A percentile compares a stretch with the other conserved stretches of the same genome.
Evolutionary conservation across 1,284 basidiomycete species (phyloP).

Genomic region (Kalmanozyma brasiliensis): DNA sequence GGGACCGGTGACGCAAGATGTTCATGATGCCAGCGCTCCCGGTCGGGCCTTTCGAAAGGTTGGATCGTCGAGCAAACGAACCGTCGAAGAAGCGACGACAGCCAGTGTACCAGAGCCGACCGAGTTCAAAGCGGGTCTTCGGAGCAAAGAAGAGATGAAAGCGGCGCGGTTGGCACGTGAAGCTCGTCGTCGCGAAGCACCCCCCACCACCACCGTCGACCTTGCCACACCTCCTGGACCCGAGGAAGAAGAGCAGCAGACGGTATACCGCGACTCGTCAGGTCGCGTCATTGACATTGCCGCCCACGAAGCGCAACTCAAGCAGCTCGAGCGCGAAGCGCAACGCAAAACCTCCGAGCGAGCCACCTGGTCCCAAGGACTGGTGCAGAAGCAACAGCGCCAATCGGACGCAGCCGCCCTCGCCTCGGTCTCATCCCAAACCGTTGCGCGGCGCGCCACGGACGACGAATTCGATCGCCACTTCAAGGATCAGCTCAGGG

Average conservation of each 20-base stretch:
- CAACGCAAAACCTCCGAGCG: constrained; percentile 77
- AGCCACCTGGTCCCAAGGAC: constrained; percentile 96
- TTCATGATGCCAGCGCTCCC: constrained; percentile 2
- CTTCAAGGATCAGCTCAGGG: constrained; percentile 80
- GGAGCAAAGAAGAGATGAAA: constrained; percentile 52
- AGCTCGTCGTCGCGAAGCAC: constrained; percentile 8
- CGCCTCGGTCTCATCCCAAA: constrained; percentile 6
- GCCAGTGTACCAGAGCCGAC: too few species aligned
- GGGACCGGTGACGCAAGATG: constrained; percentile 36
- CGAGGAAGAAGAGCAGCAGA: constrained; percentile 76
- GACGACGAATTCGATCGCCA: constrained; percentile 87
- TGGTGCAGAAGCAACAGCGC: constrained; percentile 76
- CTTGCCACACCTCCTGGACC: constrained; percentile 53
- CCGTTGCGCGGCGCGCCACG: constrained; percentile 71
- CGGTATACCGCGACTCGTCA: constrained; percentile 89
- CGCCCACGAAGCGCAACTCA: constrained; percentile 83
- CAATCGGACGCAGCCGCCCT: constrained; percentile 68
- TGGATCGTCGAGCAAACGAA: not conserved
- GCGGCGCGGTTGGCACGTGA: constrained; percentile 45
- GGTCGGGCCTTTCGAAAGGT: constrained; percentile 37
- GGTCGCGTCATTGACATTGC: constrained; percentile 90
- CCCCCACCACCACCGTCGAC: not conserved
- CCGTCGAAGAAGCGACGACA: not conserved
- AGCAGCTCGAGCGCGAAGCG: constrained; percentile 60
- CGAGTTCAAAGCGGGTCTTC: constrained; percentile 44